These are phyloP conservation scores for Bryoglossum gracile DNA, from an alignment of 495 filamentous ascomycete genomes.

Conservation along the genomic window DNA sequence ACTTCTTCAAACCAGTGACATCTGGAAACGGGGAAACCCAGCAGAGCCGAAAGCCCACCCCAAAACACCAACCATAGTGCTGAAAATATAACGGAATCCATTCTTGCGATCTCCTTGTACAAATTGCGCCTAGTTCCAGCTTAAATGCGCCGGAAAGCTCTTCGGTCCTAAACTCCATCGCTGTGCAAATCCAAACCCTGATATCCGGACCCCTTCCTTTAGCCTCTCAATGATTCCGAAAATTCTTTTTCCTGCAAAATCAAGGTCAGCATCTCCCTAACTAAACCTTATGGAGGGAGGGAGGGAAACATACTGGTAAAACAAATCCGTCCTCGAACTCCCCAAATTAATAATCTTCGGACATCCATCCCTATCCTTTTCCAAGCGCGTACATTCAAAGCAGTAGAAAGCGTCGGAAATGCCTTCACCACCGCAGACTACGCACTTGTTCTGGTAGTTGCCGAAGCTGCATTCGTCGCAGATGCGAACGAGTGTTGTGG, in stretches of 20 bases:
- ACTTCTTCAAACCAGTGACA: no score
- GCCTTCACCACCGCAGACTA: conserved; percentile 96
- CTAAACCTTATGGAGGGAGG: no score
- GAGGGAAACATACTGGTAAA: conserved; percentile 56
- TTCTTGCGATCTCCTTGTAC: no score
- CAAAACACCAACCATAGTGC: no score
- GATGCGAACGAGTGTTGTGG: conserved; percentile 93
- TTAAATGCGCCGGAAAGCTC: not conserved
- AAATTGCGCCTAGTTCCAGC: no score
- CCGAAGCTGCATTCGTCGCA: conserved; percentile 99
- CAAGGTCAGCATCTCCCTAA: not conserved
- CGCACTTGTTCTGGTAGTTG: conserved; percentile 99
- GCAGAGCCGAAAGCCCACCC: no score
- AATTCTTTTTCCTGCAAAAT: conserved; percentile 36
- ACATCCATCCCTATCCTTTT: conserved; percentile 96
- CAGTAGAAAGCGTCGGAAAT: conserved; percentile 99
- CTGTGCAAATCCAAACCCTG: conserved; percentile 5
- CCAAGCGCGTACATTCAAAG: conserved; percentile 94
- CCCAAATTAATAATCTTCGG: conserved; percentile 99
- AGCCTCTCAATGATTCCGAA: conserved; percentile 52
- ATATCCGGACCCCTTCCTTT: not conserved
- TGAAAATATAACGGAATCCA: no score
- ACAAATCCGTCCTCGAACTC: conserved; percentile 88
- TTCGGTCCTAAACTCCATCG: conserved; percentile 5
- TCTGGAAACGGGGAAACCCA: no score